Conservation (phyloP, 73 alveolate species). For the Halteria grandinella region DNA sequence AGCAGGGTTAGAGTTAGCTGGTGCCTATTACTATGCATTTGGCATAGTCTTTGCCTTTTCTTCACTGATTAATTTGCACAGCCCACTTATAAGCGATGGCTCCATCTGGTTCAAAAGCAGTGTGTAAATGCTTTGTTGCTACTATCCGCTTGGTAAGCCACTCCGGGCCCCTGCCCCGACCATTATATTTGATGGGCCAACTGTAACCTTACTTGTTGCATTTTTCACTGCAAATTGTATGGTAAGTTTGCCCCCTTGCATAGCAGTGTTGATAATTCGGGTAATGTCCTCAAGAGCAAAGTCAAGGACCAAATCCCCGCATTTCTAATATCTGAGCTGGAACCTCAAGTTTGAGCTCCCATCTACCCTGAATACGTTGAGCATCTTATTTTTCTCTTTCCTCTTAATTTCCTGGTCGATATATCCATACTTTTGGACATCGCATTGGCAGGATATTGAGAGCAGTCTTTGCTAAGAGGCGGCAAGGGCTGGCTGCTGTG, state of each 20-base stretch:
- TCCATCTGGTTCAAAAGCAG: no score
- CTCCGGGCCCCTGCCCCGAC: no score
- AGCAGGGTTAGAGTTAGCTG: no score
- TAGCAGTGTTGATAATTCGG: neutral
- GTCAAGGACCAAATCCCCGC: conserved; percentile 15
- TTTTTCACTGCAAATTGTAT: no score
- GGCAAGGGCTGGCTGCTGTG: no score
- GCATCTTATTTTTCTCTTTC: conserved; percentile 35
- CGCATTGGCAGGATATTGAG: conserved; percentile 19
- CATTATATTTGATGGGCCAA: no score
- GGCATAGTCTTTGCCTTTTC: no score
- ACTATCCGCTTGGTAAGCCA: no score
- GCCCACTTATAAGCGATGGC: neutral
- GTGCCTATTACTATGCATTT: no score
- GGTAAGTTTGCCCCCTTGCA: neutral
- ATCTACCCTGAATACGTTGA: neutral
- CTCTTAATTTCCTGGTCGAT: neutral
- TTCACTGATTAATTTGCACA: no score
- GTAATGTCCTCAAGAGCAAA: conserved; percentile 11
- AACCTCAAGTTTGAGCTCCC: neutral
- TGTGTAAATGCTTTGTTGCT: no score
- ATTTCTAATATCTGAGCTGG: neutral
- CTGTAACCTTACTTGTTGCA: no score
- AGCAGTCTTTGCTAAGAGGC: conserved; percentile 10
- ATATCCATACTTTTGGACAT: conserved; percentile 11